Evolutionary conservation across 768 basidiomycete species (phyloP), one percentile per base, ranked within the genome.

Genomic region (Arthromyces matolae): DNA sequence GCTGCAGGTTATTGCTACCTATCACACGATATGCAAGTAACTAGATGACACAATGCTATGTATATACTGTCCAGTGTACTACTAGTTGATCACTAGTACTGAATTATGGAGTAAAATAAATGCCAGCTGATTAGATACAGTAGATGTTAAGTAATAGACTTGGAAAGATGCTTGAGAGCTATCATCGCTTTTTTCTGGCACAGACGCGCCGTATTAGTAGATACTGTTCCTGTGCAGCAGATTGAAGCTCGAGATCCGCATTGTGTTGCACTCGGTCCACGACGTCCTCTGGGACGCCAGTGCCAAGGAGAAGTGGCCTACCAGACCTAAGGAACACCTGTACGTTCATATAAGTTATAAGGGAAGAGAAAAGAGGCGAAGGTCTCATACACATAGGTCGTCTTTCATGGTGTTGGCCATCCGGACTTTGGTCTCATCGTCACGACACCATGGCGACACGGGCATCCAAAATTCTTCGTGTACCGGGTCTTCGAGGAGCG

Each of bases 241-340:
- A 73, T 12, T 66, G 61, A 32, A 87, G 59, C 56, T 89, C 88
- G 27, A 58, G 35, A n/a, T 60, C 61, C 10, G 80, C 76, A 19
- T 78, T 75, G 5, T 47, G 45, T 61, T 86, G 74, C 14, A 89
- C 63, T 25, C 75, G 67, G 47, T 80, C 67, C 18, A 88, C 72
- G 13, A 81, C 58, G 7, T 67, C 63, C 58, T 76, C 73, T 3
- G 80, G 62, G 23, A 88, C 56, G 4, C 85, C 88, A 55, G 70
- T 76, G 10, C 80, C 77, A 5, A 89, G 73, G 3, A 90, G 72
- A 33, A 89, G 67, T 18, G 85, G 83, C n/a, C 84, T 72, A 14
- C 78, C 81, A 0, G 82, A 80, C 53, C 71, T 73, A 32, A 90
- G 57, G 59, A 90, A 88, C 12, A 76, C 70, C 84, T 89, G 50